Conservation (phyloP, 441 rosid species). For the Gossypium gossypioides region DNA sequence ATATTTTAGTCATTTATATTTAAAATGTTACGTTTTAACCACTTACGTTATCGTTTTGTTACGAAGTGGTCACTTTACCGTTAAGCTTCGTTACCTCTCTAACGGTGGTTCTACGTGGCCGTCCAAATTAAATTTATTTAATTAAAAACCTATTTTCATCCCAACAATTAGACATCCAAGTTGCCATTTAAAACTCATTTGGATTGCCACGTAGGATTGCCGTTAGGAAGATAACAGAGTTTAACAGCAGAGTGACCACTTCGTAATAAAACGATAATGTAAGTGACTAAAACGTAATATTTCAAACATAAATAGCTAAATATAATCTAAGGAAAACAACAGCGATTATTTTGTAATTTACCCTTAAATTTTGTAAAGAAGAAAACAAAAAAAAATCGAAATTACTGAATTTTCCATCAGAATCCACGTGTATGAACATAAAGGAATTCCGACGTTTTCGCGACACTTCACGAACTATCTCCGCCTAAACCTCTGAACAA, state of each 20-base stretch:
- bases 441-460: neutral
- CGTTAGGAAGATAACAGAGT: too few relatives aligned
- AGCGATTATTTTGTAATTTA: neutral
- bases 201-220: fast-evolving
- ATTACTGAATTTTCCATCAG: neutral
- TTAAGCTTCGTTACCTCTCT: too few relatives aligned
- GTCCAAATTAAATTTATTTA: too few relatives aligned
- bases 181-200: fast-evolving
- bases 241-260: too few relatives aligned
- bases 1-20: neutral
- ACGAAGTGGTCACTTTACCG: too few relatives aligned
- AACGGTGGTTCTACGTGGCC: too few relatives aligned
- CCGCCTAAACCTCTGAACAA: neutral
- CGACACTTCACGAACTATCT: neutral
- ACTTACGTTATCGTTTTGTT: too few relatives aligned
- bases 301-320: too few relatives aligned
- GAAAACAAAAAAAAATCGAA: neutral
- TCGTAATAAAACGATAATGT: fast-evolving
- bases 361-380: neutral
- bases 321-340: neutral
- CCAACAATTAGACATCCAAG: too few relatives aligned
- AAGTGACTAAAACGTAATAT: too few relatives aligned
- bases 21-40: too few relatives aligned
- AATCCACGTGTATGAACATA: conserved; percentile 5
- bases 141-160: too few relatives aligned